Evolutionary conservation across 2,329 filamentous ascomycete species (phyloP).

Genomic region (Exophiala bonariae): DNA sequence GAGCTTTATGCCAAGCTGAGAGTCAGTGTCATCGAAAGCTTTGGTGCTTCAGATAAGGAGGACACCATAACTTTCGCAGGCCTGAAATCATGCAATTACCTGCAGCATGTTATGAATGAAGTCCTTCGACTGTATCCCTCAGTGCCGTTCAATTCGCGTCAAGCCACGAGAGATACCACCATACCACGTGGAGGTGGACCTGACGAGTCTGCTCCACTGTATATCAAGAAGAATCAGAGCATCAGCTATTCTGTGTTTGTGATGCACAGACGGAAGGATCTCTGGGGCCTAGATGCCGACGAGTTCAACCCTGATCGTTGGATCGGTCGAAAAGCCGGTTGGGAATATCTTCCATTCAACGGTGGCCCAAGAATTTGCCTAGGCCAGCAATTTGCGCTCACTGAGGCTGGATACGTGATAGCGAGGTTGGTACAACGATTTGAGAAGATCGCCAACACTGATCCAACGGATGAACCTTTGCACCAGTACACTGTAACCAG

Average conservation of each 20-base stretch:
- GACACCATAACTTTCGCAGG: conserved; percentile 16
- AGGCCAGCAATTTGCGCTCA: conserved; percentile 32
- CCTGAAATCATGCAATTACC: conserved; percentile 21
- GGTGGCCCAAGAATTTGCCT: conserved; percentile 31
- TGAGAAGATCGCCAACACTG: conserved; percentile 53
- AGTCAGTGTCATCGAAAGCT: conserved; percentile 19
- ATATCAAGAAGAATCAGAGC: conserved; percentile 53
- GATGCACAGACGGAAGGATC: conserved; percentile 68
- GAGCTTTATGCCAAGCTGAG: conserved; percentile 43
- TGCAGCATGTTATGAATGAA: conserved; percentile 30
- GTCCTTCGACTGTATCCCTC: conserved; percentile 49
- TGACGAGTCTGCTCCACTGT: conserved; percentile 46
- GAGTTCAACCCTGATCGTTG: conserved; percentile 68
- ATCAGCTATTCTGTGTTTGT: conserved; percentile 67
- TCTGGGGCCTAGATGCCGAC: conserved; percentile 49
- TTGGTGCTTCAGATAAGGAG: conserved; percentile 11
- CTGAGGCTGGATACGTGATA: conserved; percentile 28
- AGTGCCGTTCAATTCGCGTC: conserved; percentile 53
- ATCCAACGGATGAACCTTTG: background rate
- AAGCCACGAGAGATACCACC: conserved; percentile 49
- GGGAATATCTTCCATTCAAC: conserved; percentile 39
- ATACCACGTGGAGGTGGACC: conserved; percentile 51
- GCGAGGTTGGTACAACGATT: conserved; percentile 30
- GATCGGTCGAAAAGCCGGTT: conserved; percentile 72
- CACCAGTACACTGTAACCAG: background rate